Evolutionary conservation across 129 eudicot genomes (phyloP).

Genomic region (Saussurea involucrata): DNA sequence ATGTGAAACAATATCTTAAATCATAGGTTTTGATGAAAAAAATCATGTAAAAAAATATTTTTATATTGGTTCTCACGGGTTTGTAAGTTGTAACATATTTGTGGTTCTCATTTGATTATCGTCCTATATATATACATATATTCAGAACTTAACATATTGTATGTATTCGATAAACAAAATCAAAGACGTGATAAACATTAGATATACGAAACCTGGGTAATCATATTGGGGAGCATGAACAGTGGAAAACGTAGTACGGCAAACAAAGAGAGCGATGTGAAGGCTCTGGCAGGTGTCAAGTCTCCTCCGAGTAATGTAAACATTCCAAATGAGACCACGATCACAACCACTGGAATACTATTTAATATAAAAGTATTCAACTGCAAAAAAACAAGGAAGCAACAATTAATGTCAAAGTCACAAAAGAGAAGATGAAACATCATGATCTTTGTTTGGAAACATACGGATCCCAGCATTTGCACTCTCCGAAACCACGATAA

Average conservation of each 20-base stretch:
- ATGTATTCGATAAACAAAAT: too few relatives aligned
- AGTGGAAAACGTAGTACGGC: conserved; percentile 82
- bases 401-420: background rate
- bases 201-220: conserved; percentile 64
- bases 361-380: conserved; percentile 71
- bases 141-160: too few relatives aligned
- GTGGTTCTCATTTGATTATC: too few relatives aligned
- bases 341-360: conserved; percentile 91
- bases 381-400: conserved; percentile 52
- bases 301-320: conserved; percentile 90
- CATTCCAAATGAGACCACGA: conserved; percentile 76
- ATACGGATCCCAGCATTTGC: conserved; percentile 95
- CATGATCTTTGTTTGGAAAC: conserved; percentile 9
- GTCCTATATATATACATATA: too few relatives aligned
- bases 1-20: too few relatives aligned
- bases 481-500: conserved; percentile 73
- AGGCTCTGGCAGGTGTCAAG: conserved; percentile 90
- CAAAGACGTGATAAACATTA: background rate
- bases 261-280: conserved; percentile 85
- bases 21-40: too few relatives aligned
- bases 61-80: too few relatives aligned
- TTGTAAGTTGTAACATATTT: too few relatives aligned
- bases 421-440: background rate
- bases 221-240: conserved; percentile 81
- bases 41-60: too few relatives aligned